phyloP scores from a whole-genome alignment of 176 grass and related monocot genomes.

The Raddia guianensis region DNA sequence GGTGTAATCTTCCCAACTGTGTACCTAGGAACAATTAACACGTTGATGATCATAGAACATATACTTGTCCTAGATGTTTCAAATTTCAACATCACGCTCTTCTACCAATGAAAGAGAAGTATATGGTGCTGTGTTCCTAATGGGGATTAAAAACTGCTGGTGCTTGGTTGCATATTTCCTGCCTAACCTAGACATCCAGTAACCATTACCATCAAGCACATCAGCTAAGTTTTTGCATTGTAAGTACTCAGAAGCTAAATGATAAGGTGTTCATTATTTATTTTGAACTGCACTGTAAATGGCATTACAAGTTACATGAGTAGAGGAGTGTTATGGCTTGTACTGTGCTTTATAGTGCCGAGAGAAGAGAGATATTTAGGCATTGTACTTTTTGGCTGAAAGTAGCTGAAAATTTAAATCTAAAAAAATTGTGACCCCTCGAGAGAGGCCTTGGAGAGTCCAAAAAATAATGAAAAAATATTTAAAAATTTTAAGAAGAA shows the following conservation, averaged over 20 bases:
- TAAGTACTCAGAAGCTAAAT: slow-evolving; percentile 18
- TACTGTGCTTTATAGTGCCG: not conserved
- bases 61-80: not conserved
- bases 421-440: too few relatives aligned
- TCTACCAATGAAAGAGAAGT: not conserved
- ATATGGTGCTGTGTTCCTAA: not conserved
- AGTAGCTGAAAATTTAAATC: too few relatives aligned
- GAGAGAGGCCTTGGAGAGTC: too few relatives aligned
- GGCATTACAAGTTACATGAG: not conserved
- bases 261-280: not conserved
- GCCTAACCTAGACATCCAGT: slow-evolving; percentile 6
- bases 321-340: not conserved
- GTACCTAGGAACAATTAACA: slow-evolving; percentile 64
- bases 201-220: slow-evolving; percentile 17
- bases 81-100: slow-evolving; percentile 3
- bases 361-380: slow-evolving; percentile 9
- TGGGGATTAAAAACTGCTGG: not conserved
- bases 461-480: too few relatives aligned
- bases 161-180: not conserved
- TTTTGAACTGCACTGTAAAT: not conserved
- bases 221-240: slow-evolving; percentile 2
- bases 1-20: slow-evolving; percentile 99
- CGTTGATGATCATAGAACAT: slow-evolving; percentile 16
- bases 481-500: too few relatives aligned
- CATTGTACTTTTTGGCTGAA: too few relatives aligned